phyloP scores from a whole-genome alignment of 768 basidiomycete genomes.

The Auricularia auricula-judae region DNA sequence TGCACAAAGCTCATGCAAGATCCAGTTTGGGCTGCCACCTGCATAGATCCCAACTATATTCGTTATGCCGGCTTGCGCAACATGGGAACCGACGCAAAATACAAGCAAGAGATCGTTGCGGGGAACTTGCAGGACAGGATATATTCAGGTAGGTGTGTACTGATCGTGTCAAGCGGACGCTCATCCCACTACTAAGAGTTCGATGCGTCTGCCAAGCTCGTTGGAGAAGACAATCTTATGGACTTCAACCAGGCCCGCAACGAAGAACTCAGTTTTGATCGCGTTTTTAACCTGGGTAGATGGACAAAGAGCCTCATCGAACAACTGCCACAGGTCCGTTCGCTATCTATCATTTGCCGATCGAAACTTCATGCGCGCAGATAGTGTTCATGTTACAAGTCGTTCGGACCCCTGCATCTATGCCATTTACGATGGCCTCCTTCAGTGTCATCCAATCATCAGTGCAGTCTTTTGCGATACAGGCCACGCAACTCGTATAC shows the following conservation, averaged over 20 bases:
- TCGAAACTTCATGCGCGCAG: conserved; percentile 17
- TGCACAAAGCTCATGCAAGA: too few relatives aligned
- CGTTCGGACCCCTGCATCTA: conserved; percentile 47
- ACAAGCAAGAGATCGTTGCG: conserved; percentile 68
- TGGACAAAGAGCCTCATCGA: background rate
- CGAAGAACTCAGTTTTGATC: background rate
- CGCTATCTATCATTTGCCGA: background rate
- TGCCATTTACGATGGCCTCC: conserved; percentile 56
- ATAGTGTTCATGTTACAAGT: conserved; percentile 56
- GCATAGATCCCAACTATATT: conserved; percentile 50
- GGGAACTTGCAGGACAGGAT: conserved; percentile 48
- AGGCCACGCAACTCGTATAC: conserved; percentile 41
- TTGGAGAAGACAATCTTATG: conserved; percentile 28
- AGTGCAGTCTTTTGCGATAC: conserved; percentile 34
- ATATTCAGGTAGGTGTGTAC: conserved; percentile 31
- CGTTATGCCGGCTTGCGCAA: conserved; percentile 54
- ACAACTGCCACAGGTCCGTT: background rate
- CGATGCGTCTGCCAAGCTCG: conserved; percentile 12
- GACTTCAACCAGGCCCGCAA: conserved; percentile 18
- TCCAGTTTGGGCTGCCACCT: conserved; percentile 63
- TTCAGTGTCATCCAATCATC: conserved; percentile 48
- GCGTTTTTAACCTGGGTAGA: background rate
- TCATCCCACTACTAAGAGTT: conserved; percentile 20
- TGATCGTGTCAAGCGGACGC: background rate
- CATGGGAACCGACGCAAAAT: conserved; percentile 38